These are phyloP conservation scores for Serendipita sp. DNA, from an alignment of 1,284 basidiomycete genomes.

Conservation along the genomic window DNA sequence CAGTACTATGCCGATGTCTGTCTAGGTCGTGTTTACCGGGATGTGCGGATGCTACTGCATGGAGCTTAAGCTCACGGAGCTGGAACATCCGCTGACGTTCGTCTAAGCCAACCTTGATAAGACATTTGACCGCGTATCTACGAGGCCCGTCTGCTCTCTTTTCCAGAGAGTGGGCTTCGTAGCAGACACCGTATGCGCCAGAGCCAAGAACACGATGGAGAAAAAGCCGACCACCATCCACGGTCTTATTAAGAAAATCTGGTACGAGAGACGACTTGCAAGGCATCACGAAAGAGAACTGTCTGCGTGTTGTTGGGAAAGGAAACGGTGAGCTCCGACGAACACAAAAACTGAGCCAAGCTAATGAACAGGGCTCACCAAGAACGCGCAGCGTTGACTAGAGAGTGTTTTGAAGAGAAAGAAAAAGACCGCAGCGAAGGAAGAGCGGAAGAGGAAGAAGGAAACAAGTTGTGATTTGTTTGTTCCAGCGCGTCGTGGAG, in stretches of 20 bases:
- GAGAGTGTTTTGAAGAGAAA: neutral
- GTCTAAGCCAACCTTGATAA: constrained; percentile 38
- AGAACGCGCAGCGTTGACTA: constrained; percentile 1
- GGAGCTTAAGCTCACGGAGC: constrained; percentile 51
- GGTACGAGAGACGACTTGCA: constrained; percentile 3
- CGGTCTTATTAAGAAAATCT: neutral
- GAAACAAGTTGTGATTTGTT: neutral
- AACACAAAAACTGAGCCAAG: neutral
- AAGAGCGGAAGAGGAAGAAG: constrained; percentile 3
- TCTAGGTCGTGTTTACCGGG: constrained; percentile 48
- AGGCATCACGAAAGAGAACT: neutral
- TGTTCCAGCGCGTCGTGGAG: too few relatives aligned
- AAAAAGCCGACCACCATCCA: constrained; percentile 72
- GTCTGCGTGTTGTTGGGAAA: neutral
- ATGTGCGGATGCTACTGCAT: constrained; percentile 47
- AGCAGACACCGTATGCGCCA: constrained; percentile 93
- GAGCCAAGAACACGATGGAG: constrained; percentile 84
- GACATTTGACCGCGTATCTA: constrained; percentile 85
- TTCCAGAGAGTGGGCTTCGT: constrained; percentile 60
- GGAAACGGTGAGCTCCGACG: neutral
- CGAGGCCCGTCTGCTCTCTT: constrained; percentile 30
- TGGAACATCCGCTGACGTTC: constrained; percentile 71
- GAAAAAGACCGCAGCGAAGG: neutral
- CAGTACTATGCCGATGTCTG: neutral
- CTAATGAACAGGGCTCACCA: neutral